phyloP scores from a whole-genome alignment of 1,284 basidiomycete genomes.

The Ganoderma sinense region DNA sequence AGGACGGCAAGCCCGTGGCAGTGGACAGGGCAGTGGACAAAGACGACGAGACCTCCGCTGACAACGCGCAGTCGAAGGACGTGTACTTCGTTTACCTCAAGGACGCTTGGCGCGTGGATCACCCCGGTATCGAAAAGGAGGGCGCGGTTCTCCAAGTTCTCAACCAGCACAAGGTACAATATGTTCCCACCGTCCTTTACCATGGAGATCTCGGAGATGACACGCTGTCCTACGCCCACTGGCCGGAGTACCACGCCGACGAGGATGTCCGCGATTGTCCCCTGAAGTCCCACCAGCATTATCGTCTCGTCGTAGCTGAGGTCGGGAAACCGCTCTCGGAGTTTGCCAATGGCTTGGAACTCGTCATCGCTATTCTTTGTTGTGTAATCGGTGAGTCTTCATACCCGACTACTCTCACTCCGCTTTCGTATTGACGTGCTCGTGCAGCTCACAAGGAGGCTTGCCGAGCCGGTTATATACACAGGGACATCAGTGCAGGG shows the following conservation, averaged over 20 bases:
- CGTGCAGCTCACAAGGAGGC: conserved; percentile 9
- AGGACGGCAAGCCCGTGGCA: background rate
- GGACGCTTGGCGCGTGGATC: conserved; percentile 22
- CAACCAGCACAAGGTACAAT: conserved; percentile 18
- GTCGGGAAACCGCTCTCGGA: conserved; percentile 18
- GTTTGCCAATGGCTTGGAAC: conserved; percentile 2
- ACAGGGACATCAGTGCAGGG: conserved; percentile 21
- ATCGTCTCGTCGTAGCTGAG: conserved; percentile 20
- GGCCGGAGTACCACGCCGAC: background rate
- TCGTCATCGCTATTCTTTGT: background rate
- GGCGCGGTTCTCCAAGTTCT: conserved; percentile 21
- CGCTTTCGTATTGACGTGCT: background rate
- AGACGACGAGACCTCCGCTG: background rate
- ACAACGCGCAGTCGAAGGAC: conserved; percentile 4
- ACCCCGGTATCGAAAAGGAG: conserved; percentile 11
- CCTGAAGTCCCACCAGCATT: conserved; percentile 19
- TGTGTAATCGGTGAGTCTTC: conserved; percentile 5
- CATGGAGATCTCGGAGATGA: conserved; percentile 22
- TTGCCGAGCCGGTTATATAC: conserved; percentile 6
- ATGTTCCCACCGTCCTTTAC: conserved; percentile 25
- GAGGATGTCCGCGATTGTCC: conserved; percentile 1
- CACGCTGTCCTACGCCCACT: background rate
- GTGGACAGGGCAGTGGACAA: background rate
- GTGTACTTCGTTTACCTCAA: conserved; percentile 16
- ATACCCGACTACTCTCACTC: background rate